Base-by-base conservation (phyloP, 2,329 filamentous ascomycete species). In the Fusarium palustre region DNA sequence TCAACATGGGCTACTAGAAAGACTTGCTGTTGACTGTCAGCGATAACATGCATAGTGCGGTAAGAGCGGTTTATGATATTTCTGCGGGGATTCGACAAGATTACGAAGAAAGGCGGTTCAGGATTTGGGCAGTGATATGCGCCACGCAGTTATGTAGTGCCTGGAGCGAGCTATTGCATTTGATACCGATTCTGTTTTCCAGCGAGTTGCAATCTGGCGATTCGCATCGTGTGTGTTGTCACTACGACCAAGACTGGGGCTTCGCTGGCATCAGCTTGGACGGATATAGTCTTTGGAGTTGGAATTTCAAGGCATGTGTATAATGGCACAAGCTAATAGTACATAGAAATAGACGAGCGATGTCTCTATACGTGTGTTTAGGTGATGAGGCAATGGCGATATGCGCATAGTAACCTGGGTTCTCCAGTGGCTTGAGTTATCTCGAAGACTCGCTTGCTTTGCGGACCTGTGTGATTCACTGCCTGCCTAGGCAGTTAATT, bases 311-410 rank as follows among this genome's bases (percentile, higher is more conserved):
- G 64, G 56, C 54, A 62, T 71, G 63, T 71, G 70, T 60, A 74
- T 59, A 54, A 69, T 64, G 60, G 41, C 41, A 69, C 58, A 59
- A 66, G 60, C 58, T 22, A 48, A 16, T 34, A 55, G 47, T 39
- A 58, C 50, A 71, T 73, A 74, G 66, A 73, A 59, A 74, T 74
- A 74, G 72, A 74, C 34, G 43, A 56, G 59, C 55, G 63, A 33
- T 46, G n/a, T 52, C 61, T n/a, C 33, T 41, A 24, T 11, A 24
- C 13, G 16, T 16, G 22, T 9, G 31, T 22, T 30, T 10, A 20
- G 11, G 24, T 47, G 33, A 10, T 10, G 13, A 25, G n/a, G 38
- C n/a, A 22, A 18, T 31, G 13, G 12, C 31, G 10, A 22, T n/a
- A 22, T 15, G 16, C 39, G 11, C 16, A 25, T 18, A 22, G 16